A percentile compares a stretch with the other conserved stretches of the same genome.
Evolutionary conservation across 1,284 basidiomycete species (phyloP).

Genomic region (Tremellales sp.): DNA sequence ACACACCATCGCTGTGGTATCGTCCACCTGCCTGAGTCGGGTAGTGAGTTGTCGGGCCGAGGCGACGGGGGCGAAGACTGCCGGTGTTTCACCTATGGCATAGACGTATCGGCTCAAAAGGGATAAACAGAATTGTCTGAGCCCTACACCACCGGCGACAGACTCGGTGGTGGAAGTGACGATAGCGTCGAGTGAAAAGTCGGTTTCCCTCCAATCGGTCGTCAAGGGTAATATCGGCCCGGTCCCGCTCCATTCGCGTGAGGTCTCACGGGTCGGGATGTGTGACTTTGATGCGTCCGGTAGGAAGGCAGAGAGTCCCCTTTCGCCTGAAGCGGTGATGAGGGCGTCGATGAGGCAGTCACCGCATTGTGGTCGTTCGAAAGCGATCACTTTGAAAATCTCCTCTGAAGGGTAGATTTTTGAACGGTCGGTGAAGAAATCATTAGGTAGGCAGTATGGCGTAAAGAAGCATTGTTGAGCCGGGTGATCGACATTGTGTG

Average conservation of each 20-base stretch:
- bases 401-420: slow-evolving; percentile 16
- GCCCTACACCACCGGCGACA: slow-evolving; percentile 21
- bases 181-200: slow-evolving; percentile 21
- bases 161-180: slow-evolving; percentile 5
- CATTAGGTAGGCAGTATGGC: slow-evolving; percentile 32
- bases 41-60: background rate
- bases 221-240: slow-evolving; percentile 31
- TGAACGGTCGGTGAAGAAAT: slow-evolving; percentile 20
- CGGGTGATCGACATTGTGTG: slow-evolving; percentile 7
- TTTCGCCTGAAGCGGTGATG: slow-evolving; percentile 32
- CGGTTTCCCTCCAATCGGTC: slow-evolving; percentile 19
- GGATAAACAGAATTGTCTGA: slow-evolving; percentile 36
- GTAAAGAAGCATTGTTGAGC: slow-evolving; percentile 3
- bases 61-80: background rate
- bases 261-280: slow-evolving; percentile 6
- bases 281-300: slow-evolving; percentile 22
- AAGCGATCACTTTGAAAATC: slow-evolving; percentile 38
- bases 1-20: background rate
- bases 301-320: slow-evolving; percentile 43
- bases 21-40: background rate
- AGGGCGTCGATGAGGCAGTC: slow-evolving; percentile 45
- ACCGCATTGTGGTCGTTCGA: slow-evolving; percentile 36
- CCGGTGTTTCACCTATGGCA: slow-evolving; percentile 19
- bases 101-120: slow-evolving; percentile 40
- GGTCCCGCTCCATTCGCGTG: slow-evolving; percentile 5